Percentiles rank a stretch among this genome's conserved stretches.
phyloP scores from a whole-genome alignment of 768 basidiomycete species.

The Trametopsis cervina region DNA sequence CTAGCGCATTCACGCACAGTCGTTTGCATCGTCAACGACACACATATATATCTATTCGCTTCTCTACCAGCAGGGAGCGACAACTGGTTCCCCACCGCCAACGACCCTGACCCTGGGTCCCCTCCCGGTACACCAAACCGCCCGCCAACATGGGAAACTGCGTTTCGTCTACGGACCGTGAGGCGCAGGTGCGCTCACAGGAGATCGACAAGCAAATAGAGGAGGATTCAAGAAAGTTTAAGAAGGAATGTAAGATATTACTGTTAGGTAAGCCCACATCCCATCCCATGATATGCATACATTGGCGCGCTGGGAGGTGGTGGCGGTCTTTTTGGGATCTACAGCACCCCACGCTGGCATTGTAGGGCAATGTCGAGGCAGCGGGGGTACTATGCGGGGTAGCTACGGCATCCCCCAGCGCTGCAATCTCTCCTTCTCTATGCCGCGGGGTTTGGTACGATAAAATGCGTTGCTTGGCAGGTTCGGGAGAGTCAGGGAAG shows the following conservation, averaged over 20 bases:
- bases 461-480: conserved; percentile 35
- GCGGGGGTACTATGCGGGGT: too few species aligned
- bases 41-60: neutral
- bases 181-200: conserved; percentile 57
- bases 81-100: neutral
- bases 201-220: conserved; percentile 80
- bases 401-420: too few species aligned
- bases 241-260: conserved; percentile 89
- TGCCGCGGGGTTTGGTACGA: too few species aligned
- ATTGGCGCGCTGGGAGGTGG: too few species aligned
- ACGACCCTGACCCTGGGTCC: neutral
- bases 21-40: neutral
- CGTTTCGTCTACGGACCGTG: conserved; percentile 50
- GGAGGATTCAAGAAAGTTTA: conserved; percentile 76
- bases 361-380: conserved; percentile 2
- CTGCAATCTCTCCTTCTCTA: too few species aligned
- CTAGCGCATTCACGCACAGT: neutral
- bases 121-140: neutral
- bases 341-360: neutral
- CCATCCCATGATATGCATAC: too few species aligned
- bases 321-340: neutral
- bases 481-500: conserved; percentile 94
- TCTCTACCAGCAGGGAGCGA: too few species aligned
- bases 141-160: conserved; percentile 56
- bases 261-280: conserved; percentile 67